Conservation (phyloP, 495 filamentous ascomycete genomes). For the Aspergillus bertholletiae region DNA sequence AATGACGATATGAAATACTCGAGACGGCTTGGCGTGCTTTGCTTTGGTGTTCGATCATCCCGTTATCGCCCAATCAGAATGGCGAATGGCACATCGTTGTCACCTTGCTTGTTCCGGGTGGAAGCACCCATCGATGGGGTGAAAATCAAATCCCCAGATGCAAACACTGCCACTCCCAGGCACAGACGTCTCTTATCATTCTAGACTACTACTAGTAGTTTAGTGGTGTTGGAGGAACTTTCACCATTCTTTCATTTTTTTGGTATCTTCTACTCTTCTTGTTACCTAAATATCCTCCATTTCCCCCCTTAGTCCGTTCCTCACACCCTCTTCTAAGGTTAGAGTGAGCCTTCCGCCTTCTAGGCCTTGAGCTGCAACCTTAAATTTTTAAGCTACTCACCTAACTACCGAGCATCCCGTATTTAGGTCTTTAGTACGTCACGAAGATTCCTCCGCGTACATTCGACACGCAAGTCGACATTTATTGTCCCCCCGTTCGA, state of each 20-base stretch:
- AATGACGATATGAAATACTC: background rate
- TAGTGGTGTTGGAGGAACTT: too few species aligned
- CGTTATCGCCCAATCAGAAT: background rate
- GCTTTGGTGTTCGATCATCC: background rate
- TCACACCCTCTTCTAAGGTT: too few species aligned
- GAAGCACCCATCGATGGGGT: background rate
- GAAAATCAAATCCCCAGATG: background rate
- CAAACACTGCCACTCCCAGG: background rate
- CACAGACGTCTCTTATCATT: too few species aligned
- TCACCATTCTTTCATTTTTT: too few species aligned
- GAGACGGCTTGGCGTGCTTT: background rate
- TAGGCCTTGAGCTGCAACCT: background rate
- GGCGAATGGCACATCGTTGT: background rate
- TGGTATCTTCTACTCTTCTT: too few species aligned
- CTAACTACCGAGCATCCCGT: too few species aligned
- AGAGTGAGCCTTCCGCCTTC: too few species aligned
- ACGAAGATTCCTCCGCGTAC: background rate
- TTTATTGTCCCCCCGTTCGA: slow-evolving; percentile 16
- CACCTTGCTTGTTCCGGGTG: background rate
- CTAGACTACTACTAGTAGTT: too few species aligned
- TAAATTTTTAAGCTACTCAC: background rate
- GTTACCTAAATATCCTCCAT: too few species aligned
- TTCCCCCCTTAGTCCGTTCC: too few species aligned
- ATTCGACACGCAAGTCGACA: background rate
- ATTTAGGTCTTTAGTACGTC: background rate